Evolutionary conservation across 202 grass and related monocot species (phyloP).

Genomic region (Saccharum hybrid): DNA sequence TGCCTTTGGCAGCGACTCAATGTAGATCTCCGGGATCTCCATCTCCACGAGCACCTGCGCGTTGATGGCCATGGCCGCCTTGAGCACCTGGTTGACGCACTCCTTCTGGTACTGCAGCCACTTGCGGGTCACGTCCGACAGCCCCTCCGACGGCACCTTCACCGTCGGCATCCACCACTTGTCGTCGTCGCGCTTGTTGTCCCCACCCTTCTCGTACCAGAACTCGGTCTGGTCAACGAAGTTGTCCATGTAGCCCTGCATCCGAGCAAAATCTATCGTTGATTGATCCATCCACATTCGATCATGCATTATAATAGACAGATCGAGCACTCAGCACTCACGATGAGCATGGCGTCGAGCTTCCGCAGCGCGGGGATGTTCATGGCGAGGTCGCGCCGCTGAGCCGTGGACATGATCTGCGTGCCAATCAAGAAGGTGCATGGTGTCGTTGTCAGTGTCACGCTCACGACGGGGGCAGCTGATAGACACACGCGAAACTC

Average conservation of each 20-base stretch:
- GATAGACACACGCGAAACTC: not conserved
- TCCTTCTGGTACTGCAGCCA: conserved; percentile 97
- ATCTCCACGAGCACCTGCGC: conserved; percentile 90
- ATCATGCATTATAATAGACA: too few relatives aligned
- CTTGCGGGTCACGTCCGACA: conserved; percentile 73
- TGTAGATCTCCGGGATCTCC: conserved; percentile 89
- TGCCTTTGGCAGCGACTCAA: conserved; percentile 76
- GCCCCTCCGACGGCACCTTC: conserved; percentile 76
- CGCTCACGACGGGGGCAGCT: not conserved
- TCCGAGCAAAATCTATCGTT: too few relatives aligned
- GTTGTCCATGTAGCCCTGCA: conserved; percentile 78
- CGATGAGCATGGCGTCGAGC: conserved; percentile 89
- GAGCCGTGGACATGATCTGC: conserved; percentile 84
- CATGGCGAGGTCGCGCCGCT: conserved; percentile 87
- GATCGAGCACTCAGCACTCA: conserved; percentile 30
- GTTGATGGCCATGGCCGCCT: conserved; percentile 96
- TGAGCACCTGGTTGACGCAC: conserved; percentile 86
- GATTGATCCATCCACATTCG: not conserved
- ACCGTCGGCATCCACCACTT: conserved; percentile 97
- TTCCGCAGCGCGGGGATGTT: conserved; percentile 83
- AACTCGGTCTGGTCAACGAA: conserved; percentile 84
- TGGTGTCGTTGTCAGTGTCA: not conserved
- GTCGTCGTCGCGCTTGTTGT: conserved; percentile 76
- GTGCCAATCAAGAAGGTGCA: not conserved
- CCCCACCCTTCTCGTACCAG: conserved; percentile 80